A percentile compares a stretch with the other conserved stretches of the same genome.
phyloP scores from a whole-genome alignment of 345 rosid species.

The Leavenworthia alabamica region DNA sequence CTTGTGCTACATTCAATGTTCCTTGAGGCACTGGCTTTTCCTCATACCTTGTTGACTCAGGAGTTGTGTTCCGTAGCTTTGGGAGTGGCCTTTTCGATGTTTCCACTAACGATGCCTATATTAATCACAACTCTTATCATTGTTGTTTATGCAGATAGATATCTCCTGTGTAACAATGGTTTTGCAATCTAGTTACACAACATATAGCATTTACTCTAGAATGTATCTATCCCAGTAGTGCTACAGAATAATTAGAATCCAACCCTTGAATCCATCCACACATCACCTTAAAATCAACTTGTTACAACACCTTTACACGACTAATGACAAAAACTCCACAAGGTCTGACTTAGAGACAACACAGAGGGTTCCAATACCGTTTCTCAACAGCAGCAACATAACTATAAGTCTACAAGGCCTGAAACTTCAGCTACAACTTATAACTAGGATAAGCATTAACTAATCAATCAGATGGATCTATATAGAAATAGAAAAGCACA shows the following conservation, averaged over 20 bases:
- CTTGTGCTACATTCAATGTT: slow-evolving; percentile 66
- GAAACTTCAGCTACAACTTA: background rate
- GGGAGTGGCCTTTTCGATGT: slow-evolving; percentile 69
- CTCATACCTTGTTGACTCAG: slow-evolving; percentile 55
- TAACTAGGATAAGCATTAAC: background rate
- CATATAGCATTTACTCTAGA: background rate
- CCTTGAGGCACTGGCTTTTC: slow-evolving; percentile 59
- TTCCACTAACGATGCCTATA: slow-evolving; percentile 55
- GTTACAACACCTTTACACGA: background rate
- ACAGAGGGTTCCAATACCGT: background rate
- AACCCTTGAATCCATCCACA: background rate
- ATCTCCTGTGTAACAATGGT: background rate
- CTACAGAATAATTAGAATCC: background rate
- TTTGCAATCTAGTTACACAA: background rate
- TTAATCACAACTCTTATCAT: background rate
- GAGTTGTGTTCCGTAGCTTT: slow-evolving; percentile 62
- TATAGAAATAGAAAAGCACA: background rate
- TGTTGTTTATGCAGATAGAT: background rate
- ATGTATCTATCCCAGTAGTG: background rate
- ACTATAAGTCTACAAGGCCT: background rate
- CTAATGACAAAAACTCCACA: no score
- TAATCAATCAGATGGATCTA: background rate
- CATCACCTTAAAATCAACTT: background rate
- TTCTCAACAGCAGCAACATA: background rate
- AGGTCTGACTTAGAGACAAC: background rate